Base-by-base conservation (phyloP, 164 flowering plant genomes). In the Magnolia changhungtana region DNA sequence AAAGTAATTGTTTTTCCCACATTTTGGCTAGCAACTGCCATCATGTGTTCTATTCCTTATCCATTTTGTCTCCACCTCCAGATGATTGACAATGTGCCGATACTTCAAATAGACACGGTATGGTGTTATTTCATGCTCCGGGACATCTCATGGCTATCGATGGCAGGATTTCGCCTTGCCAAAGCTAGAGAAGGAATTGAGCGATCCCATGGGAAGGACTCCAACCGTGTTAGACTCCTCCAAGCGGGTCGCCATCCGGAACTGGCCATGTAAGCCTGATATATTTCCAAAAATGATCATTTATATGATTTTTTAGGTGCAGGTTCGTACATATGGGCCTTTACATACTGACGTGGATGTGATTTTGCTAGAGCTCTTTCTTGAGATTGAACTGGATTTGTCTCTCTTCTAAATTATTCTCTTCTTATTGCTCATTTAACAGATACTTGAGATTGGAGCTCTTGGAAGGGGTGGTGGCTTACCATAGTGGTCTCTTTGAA, bases 121-220 rank as follows among this genome's bases (percentile, higher is more conserved):
- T 96, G 99, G 99, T 96, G 98, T 80, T 96, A 92, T 81, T 96
- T 96, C 80, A 86, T 96, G 99, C 94, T 93, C 7, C 88, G 85
- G 64, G 98, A 93, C 80, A 90, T 96, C 78, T 88, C 86, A 66
- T 88, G 90, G 87, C 92, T 96, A 70, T 89, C 97, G 51, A 87
- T 84, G 82, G 99, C 98, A 1, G 98, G 97, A 50, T 69, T 85
- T 51, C 92, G 96, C 65, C 95, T 96, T 63, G 85, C 82, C 37
- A 89, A 88, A 82, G 98, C 99, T 69, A 87, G 98, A 81, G 78
- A 88, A 81, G 97, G 96, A 59, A 77, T 95, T 70, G 95, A 93
- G 66, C 90, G 87, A 72, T 83, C 92, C 72, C 90, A 93, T 83
- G 97, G 96, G 63, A 92, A 90, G 80, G 96, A 93, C 75, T 79